Base-by-base conservation (phyloP, 805 yeast genomes). In the Wickerhamiella slavikovae region DNA sequence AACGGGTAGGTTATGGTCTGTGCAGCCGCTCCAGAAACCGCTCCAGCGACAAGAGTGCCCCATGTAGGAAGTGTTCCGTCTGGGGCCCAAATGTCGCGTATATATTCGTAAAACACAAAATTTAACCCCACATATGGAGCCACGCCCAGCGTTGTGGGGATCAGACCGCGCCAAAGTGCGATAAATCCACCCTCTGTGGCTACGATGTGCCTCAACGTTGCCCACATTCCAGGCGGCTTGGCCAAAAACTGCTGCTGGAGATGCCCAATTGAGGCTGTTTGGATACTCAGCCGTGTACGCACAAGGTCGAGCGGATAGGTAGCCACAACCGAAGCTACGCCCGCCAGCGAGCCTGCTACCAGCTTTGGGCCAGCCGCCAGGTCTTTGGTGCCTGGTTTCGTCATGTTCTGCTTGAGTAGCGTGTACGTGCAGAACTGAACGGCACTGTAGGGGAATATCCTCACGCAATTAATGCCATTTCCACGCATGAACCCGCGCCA, bases 61-160 rank as follows among this genome's bases (percentile, higher is more conserved):
- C 53, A 38, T 3, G 73, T 68, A 32, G 52, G 47, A 29, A 45
- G 57, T 24, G 32, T 42, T n/a, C 38, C 37, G 16, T 40, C 32
- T 11, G 49, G 50, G 41, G 41, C 60, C 41, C 55, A 52, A 47
- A 46, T 53, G 30, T 56, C 89, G 37, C 82, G 68, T 38, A 82
- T 45, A 36, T 66, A 69, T 45, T 89, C 96, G 56, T 83, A 85
- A 27, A 80, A 69, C 2, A 93, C 74, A 48, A 85, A 85, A 52
- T 83, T 85, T 30, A 85, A 64, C 3, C 93, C 93, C 19, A 80
- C 94, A 45, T 83, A 89, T 1, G 96, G 95, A 1, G 93, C 95
- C 14, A 89, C 94, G 2, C 96, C 95, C 33, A 78, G 53, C 1
- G 83, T 68, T 0, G 96, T 85, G n/a, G 96, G 93, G 36, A 72